Percentiles rank a stretch among this genome's conserved stretches.
Evolutionary conservation across 2,329 filamentous ascomycete species (phyloP).

Genomic region (Claviceps sp.): DNA sequence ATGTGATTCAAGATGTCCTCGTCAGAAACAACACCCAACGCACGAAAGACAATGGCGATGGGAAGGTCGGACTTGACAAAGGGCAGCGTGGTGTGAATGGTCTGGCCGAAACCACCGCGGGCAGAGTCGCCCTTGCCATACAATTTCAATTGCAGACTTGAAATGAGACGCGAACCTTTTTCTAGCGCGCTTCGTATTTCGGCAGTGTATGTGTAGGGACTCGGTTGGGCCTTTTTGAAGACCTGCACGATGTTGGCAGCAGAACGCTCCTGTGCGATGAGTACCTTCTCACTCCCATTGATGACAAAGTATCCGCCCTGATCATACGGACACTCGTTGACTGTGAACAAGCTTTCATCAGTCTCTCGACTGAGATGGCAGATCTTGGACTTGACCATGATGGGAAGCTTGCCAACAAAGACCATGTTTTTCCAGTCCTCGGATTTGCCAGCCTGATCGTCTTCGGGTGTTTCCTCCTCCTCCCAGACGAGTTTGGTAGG

Average conservation of each 20-base stretch:
- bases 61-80: slow-evolving; percentile 92
- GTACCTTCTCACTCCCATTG: slow-evolving; percentile 95
- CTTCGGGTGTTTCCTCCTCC: slow-evolving; percentile 39
- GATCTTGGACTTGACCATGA: slow-evolving; percentile 96
- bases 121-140: slow-evolving; percentile 77
- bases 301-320: slow-evolving; percentile 99
- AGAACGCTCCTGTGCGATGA: slow-evolving; percentile 95
- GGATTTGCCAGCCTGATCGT: slow-evolving; percentile 36
- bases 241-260: slow-evolving; percentile 98
- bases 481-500: slow-evolving; percentile 49
- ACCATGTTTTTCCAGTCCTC: slow-evolving; percentile 56
- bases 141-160: slow-evolving; percentile 81
- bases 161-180: slow-evolving; percentile 89
- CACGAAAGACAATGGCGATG: slow-evolving; percentile 90
- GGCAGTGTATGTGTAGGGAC: slow-evolving; percentile 81
- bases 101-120: slow-evolving; percentile 64
- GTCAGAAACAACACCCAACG: slow-evolving; percentile 88
- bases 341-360: slow-evolving; percentile 75
- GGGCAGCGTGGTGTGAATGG: slow-evolving; percentile 79
- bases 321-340: slow-evolving; percentile 96
- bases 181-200: slow-evolving; percentile 95
- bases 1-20: slow-evolving; percentile 98
- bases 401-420: slow-evolving; percentile 89
- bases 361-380: slow-evolving; percentile 76
- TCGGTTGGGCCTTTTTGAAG: slow-evolving; percentile 93